These are phyloP conservation scores for Auricularia heimuer DNA, from an alignment of 768 basidiomycete genomes.

Conservation along the genomic window DNA sequence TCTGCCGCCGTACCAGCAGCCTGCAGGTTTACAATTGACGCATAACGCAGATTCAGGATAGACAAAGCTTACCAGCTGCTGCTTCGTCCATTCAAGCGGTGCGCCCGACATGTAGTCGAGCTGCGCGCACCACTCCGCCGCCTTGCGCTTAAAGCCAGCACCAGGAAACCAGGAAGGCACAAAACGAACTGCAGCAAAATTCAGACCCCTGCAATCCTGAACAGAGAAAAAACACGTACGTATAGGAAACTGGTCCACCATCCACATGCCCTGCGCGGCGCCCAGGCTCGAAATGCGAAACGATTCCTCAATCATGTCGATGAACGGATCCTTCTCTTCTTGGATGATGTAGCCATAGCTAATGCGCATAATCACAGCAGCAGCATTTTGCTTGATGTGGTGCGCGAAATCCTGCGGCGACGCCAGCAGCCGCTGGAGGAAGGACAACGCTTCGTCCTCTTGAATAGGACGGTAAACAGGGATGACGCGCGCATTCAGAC, in stretches of 20 bases:
- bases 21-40: neutral
- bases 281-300: slow-evolving; percentile 2
- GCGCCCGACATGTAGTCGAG: neutral
- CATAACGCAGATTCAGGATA: neutral
- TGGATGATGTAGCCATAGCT: slow-evolving; percentile 8
- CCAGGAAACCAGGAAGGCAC: slow-evolving; percentile 11
- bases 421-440: neutral
- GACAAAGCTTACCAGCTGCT: slow-evolving; percentile 3
- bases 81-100: slow-evolving; percentile 5
- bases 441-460: neutral
- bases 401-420: neutral
- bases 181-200: slow-evolving; percentile 5
- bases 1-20: neutral
- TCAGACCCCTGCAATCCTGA: neutral
- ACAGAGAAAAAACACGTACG: neutral
- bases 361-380: slow-evolving; percentile 8
- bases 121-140: slow-evolving; percentile 3
- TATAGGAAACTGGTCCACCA: slow-evolving; percentile 7
- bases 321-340: slow-evolving; percentile 4
- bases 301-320: slow-evolving; percentile 4
- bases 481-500: neutral
- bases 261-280: slow-evolving; percentile 3
- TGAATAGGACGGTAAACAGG: neutral
- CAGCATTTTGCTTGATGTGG: neutral
- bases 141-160: slow-evolving; percentile 8